phyloP scores from a whole-genome alignment of 345 rosid genomes.

The Raphanus sativus region DNA sequence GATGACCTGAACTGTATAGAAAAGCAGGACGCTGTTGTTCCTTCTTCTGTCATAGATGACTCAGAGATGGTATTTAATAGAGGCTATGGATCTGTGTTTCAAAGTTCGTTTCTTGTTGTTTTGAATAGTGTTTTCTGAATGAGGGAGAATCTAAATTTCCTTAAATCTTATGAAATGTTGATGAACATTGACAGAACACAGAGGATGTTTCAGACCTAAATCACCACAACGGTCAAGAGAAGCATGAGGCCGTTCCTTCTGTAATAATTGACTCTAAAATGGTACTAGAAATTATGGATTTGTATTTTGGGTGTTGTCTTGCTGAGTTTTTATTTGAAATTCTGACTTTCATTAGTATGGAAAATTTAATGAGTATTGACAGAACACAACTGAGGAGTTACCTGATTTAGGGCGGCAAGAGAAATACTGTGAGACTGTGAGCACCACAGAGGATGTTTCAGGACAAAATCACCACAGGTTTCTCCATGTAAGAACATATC shows the following conservation, averaged over 20 bases:
- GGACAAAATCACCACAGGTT: not conserved
- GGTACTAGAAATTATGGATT: conserved; percentile 20
- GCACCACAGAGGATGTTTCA: conserved; percentile 1
- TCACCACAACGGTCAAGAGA: not conserved
- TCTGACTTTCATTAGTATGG: conserved; percentile 23
- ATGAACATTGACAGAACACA: conserved; percentile 29
- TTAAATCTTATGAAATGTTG: conserved; percentile 16
- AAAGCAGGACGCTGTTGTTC: not conserved
- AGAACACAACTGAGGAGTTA: conserved; percentile 26
- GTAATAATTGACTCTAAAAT: conserved; percentile 17
- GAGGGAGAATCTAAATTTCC: not conserved
- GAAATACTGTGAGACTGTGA: conserved; percentile 17
- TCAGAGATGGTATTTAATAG: conserved; percentile 25
- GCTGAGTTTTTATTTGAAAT: not conserved
- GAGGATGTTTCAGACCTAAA: conserved; percentile 15
- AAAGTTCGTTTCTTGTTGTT: not conserved
- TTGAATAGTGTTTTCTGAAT: not conserved
- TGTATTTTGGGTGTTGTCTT: not conserved
- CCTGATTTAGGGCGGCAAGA: conserved; percentile 18
- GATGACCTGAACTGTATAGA: conserved; percentile 2
- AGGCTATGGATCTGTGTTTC: not conserved
- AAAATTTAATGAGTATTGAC: conserved; percentile 26
- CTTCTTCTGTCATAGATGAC: conserved; percentile 17
- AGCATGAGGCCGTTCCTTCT: not conserved
- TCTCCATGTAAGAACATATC: conserved; percentile 24